Evolutionary conservation across 192 early-diverging fungal genomes (phyloP).

Genomic region (Diversispora epigaea): DNA sequence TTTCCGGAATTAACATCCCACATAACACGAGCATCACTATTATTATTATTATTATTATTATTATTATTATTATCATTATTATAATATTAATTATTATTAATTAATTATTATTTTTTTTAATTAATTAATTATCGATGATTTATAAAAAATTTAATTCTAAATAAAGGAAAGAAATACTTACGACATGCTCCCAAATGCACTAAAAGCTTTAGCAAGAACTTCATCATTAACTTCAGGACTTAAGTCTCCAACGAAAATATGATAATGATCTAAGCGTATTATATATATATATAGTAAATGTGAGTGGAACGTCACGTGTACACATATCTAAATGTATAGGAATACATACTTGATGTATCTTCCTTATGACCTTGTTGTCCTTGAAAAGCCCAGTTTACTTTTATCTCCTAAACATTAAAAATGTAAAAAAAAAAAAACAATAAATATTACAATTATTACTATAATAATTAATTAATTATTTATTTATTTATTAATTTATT

Average conservation of each 20-base stretch:
- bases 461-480: neutral
- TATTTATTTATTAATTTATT: neutral
- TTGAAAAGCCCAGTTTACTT: constrained; percentile 68
- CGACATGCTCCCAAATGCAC: constrained; percentile 71
- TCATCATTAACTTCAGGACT: constrained; percentile 89
- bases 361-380: constrained; percentile 55
- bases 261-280: constrained; percentile 61
- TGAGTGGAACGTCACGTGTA: neutral
- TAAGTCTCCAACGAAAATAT: constrained; percentile 93
- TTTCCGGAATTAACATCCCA: constrained; percentile 87
- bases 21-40: constrained; percentile 89
- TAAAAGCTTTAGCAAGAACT: constrained; percentile 74
- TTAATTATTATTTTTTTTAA: too few species aligned
- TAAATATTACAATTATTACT: neutral
- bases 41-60: neutral
- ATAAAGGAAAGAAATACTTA: constrained; percentile 44
- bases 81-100: too few species aligned
- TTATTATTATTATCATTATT: too few species aligned
- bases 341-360: constrained; percentile 61
- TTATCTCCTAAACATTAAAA: constrained; percentile 53
- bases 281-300: constrained; percentile 19
- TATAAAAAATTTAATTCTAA: too few species aligned
- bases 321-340: neutral
- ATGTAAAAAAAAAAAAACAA: neutral
- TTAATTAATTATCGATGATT: too few species aligned